A percentile compares a stretch with the other conserved stretches of the same genome.
Conservation (phyloP, 306 rosid species). For the Rosa persica region DNA sequence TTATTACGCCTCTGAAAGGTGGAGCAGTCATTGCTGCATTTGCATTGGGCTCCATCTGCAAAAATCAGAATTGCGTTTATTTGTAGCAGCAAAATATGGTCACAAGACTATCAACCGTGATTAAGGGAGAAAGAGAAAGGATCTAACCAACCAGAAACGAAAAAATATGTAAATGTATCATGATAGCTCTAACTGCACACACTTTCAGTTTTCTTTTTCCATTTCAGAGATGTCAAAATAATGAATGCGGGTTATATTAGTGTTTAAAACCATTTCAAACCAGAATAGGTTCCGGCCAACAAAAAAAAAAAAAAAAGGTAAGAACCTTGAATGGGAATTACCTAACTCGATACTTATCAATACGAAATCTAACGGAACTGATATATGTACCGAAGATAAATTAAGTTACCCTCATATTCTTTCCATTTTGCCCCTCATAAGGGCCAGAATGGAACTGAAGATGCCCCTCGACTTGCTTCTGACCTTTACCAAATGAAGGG, state of each 20-base stretch:
- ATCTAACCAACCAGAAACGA: not conserved
- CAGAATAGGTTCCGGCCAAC: not conserved
- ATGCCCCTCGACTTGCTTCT: constrained; percentile 49
- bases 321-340: not conserved
- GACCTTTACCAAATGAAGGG: constrained; percentile 46
- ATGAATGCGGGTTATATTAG: not conserved
- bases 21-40: constrained; percentile 48
- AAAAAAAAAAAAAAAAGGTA: not conserved
- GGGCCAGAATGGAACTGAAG: constrained; percentile 57
- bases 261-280: not conserved
- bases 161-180: not conserved
- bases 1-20: constrained; percentile 57
- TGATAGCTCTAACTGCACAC: no score
- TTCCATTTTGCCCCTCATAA: constrained; percentile 42
- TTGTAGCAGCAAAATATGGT: not conserved
- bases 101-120: constrained; percentile 6
- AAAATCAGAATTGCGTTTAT: constrained; percentile 17
- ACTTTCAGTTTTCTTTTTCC: not conserved
- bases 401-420: constrained; percentile 52
- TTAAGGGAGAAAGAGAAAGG: constrained; percentile 8
- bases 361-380: not conserved
- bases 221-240: not conserved
- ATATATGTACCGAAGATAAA: not conserved
- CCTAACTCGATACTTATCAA: not conserved
- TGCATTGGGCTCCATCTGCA: constrained; percentile 64